phyloP scores from a whole-genome alignment of 176 grass and related monocot genomes.

The Echinochloa phyllopogon region DNA sequence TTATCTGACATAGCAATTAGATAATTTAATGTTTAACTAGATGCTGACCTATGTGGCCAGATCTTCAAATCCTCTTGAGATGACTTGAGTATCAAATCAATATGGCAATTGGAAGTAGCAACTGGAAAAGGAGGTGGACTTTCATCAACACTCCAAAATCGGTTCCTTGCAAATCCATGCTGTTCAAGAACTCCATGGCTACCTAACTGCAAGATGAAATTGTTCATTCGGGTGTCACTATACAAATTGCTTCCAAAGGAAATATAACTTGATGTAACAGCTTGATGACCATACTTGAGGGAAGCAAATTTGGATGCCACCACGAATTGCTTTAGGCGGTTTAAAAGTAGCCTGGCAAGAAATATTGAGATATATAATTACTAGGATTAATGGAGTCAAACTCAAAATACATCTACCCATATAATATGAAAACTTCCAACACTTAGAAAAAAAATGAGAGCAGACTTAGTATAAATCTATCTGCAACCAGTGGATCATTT shows the following conservation, averaged over 20 bases:
- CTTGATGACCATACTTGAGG: conserved; percentile 55
- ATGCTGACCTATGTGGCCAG: conserved; percentile 78
- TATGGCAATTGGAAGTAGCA: conserved; percentile 45
- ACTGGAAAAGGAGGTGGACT: conserved; percentile 57
- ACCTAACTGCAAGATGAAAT: conserved; percentile 59
- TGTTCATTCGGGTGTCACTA: conserved; percentile 12
- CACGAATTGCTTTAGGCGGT: conserved; percentile 76
- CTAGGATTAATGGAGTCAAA: background rate
- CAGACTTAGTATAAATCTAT: background rate
- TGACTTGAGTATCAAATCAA: conserved; percentile 77
- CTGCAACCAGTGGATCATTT: background rate
- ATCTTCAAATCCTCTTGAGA: conserved; percentile 73
- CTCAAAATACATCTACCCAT: background rate
- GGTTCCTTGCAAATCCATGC: conserved; percentile 84
- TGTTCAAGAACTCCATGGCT: conserved; percentile 66
- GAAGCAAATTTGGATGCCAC: conserved; percentile 79
- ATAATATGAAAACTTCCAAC: background rate
- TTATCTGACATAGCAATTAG: background rate
- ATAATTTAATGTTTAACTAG: conserved; percentile 25
- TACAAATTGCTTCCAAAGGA: background rate
- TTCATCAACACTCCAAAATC: conserved; percentile 68
- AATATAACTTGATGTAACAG: conserved; percentile 30
- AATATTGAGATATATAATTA: background rate
- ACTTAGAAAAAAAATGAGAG: background rate
- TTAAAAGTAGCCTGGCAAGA: conserved; percentile 63